Conservation (phyloP, 441 rosid species). For the Brassica balearica region DNA sequence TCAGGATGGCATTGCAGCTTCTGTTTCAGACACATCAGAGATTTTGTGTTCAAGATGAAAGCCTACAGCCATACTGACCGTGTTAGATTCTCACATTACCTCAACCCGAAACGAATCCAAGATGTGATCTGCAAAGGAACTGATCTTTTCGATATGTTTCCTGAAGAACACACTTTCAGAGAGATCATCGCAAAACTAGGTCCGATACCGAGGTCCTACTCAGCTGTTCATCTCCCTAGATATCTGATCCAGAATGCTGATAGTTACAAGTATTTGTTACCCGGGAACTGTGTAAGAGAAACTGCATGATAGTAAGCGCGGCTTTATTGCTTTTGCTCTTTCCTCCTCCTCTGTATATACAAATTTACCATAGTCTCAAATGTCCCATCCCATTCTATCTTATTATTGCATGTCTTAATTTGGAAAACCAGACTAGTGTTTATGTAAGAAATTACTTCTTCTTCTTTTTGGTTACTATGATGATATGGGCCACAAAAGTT, state of each 20-base stretch:
- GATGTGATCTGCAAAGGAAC: constrained; percentile 82
- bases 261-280: constrained; percentile 75
- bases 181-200: constrained; percentile 92
- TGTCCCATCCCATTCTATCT: background rate
- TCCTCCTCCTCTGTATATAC: constrained; percentile 23
- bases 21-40: constrained; percentile 78
- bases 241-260: constrained; percentile 68
- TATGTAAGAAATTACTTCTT: background rate
- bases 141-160: constrained; percentile 88
- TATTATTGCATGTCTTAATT: constrained; percentile 13
- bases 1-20: constrained; percentile 98
- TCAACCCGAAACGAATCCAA: constrained; percentile 77
- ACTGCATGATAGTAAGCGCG: constrained; percentile 28
- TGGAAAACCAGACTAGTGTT: constrained; percentile 21
- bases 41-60: constrained; percentile 92
- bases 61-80: constrained; percentile 92
- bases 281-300: constrained; percentile 84
- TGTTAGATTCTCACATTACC: constrained; percentile 76
- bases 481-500: too few species aligned
- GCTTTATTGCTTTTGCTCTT: background rate
- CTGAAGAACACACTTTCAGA: constrained; percentile 89
- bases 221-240: constrained; percentile 87
- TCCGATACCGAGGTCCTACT: constrained; percentile 71
- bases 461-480: too few species aligned
- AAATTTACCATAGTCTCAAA: background rate